Conservation (phyloP, 2,329 filamentous ascomycete species). For the Elsinoe batatas region DNA sequence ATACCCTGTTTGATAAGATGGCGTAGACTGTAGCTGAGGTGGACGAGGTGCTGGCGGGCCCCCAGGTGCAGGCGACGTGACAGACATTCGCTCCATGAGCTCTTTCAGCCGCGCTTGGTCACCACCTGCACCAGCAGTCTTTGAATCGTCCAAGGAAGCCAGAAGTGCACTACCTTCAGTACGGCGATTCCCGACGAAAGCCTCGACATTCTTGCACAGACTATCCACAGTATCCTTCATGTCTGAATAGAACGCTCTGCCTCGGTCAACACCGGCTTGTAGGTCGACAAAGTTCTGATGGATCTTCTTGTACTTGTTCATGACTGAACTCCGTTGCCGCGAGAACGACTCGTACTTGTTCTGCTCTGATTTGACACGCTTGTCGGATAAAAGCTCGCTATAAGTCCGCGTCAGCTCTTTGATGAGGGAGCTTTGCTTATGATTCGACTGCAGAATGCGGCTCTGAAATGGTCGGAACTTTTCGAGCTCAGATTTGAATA, state of each 20-base stretch:
- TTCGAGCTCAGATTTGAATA: constrained; percentile 94
- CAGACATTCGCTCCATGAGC: constrained; percentile 91
- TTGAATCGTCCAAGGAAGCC: constrained; percentile 74
- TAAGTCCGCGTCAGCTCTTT: constrained; percentile 87
- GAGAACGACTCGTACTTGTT: constrained; percentile 88
- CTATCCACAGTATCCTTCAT: constrained; percentile 94
- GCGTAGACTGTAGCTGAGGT: constrained; percentile 33
- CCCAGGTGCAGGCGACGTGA: constrained; percentile 44
- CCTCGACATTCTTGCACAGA: constrained; percentile 89
- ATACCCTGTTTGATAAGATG: constrained; percentile 31
- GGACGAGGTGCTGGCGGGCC: constrained; percentile 28
- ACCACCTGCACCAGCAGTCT: constrained; percentile 46
- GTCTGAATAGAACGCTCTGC: constrained; percentile 87
- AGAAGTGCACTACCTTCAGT: constrained; percentile 86
- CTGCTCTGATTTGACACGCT: constrained; percentile 84
- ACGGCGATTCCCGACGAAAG: constrained; percentile 88
- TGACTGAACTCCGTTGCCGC: constrained; percentile 67
- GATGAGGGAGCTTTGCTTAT: constrained; percentile 89
- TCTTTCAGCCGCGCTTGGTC: constrained; percentile 78
- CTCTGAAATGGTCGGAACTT: constrained; percentile 93
- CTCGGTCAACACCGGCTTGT: constrained; percentile 72
- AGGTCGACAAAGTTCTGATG: constrained; percentile 91
- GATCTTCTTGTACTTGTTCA: constrained; percentile 79
- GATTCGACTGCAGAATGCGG: constrained; percentile 80
- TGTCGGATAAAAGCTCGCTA: constrained; percentile 82